Base-by-base conservation (phyloP, 139 green algal species). In the Chlorella sorokiniana region DNA sequence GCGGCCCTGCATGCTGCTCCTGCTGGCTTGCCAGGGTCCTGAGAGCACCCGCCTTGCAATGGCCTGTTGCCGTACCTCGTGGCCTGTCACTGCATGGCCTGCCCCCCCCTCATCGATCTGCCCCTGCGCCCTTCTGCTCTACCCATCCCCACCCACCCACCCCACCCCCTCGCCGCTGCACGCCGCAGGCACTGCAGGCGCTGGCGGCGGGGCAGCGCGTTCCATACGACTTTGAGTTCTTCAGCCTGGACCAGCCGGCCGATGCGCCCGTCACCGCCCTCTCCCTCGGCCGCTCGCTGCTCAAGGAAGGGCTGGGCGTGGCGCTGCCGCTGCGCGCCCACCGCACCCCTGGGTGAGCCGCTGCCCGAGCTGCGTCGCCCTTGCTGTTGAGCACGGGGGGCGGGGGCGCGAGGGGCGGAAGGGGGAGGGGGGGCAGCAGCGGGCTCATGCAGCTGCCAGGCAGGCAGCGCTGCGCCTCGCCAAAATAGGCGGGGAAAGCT, bases 191-290 rank as follows among this genome's bases (percentile, higher is more conserved):
- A 0, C 69, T 95, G 25, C 35, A 85, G 40, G n/a, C 40, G 5
- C 71, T 95, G 1, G 79, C 93, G 78, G 37, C 64, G 74, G 18
- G 48, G 6, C 86, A 96, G 85, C 51, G 82, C 40, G 80, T 96
- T 37, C 59, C 79, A 23, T 94, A 93, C 86, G 90, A 95, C 76
- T 95, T 94, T 69, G 84, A 93, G 74, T 88, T 89, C 54, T 96
- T 92, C 88, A 79, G 78, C n/a, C 63, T 91, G 88, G 69, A 90
- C 81, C 74, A 89, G 54, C 84, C 83, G 0, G 74, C 89, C 1
- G 88, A 94, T 38, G 74, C 86, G 11, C 89, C 93, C n/a, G 59
- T 89, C 25, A 81, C 92, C 0, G 77, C 94, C 2, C 82, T 96
- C 25, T 90, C 85, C 54, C 41, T 52, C 3, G 84, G 85, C 31